Conservation (phyloP, 805 yeast genomes). For the Metschnikowia noctiluminum region DNA sequence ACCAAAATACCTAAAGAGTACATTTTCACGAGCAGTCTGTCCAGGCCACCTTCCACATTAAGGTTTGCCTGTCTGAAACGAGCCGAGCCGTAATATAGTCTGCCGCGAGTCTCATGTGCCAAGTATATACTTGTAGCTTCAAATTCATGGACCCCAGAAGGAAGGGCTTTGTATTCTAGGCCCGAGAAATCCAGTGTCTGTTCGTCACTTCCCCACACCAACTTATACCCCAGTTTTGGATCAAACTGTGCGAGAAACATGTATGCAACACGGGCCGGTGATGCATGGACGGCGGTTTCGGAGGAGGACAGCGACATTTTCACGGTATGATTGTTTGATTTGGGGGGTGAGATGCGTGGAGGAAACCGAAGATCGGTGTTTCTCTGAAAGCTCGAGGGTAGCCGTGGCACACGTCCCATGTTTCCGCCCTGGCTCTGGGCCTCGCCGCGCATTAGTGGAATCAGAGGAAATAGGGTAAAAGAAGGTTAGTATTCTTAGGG, state of each 20-base stretch:
- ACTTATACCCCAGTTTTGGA: constrained; percentile 31
- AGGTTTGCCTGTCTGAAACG: constrained; percentile 27
- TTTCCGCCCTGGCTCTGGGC: not conserved
- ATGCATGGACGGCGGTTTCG: constrained; percentile 4
- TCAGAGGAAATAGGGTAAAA: not conserved
- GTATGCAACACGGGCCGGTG: constrained; percentile 27
- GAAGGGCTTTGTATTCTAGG: constrained; percentile 37
- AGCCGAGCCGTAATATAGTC: constrained; percentile 33
- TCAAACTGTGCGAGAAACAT: constrained; percentile 38
- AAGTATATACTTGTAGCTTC: constrained; percentile 28
- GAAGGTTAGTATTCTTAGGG: not conserved
- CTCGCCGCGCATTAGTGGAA: not conserved
- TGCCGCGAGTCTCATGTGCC: constrained; percentile 24
- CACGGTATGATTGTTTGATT: not conserved
- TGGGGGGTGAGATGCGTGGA: not conserved
- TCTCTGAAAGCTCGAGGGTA: not conserved
- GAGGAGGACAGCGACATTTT: constrained; percentile 9
- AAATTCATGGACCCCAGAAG: constrained; percentile 40
- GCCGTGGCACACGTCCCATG: not conserved
- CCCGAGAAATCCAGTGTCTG: constrained; percentile 24
- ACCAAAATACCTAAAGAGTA: constrained; percentile 62
- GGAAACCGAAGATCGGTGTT: not conserved
- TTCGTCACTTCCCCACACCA: constrained; percentile 33
- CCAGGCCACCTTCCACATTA: constrained; percentile 11
- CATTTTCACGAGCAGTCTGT: constrained; percentile 47